Evolutionary conservation across 495 filamentous ascomycete species (phyloP), one percentile per base, ranked within the genome.

Genomic region (Aspergillus carlsbadensis): DNA sequence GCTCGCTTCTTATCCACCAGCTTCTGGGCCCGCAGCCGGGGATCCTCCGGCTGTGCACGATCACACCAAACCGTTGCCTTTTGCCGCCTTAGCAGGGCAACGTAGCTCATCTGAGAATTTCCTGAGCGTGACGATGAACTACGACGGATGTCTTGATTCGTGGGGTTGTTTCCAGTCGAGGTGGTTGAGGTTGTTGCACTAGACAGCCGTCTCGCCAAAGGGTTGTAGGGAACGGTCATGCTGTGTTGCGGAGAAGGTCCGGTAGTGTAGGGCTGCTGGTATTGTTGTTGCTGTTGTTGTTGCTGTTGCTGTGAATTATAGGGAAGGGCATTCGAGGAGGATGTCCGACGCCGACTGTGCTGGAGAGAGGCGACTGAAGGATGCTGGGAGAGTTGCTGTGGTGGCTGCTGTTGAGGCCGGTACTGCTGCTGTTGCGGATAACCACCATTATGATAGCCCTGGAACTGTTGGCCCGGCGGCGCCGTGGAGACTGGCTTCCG

Each of bases 41-140:
- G 89, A 72, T 99, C 95, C 71, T 98, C 91, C 47, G 87, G 83
- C 64, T 99, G 94, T 13, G 92, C 83, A 50, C 92, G 91, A 61
- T 98, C 95, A 71, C 93, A 97, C 94, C 94, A 99, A 7, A 99
- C 94, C 0, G 94, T 99, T 26, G 91, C 94, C 67, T 98, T 99
- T 66, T 99, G 94, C 62, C 90, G 90, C 44, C 94, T 84, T 77
- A 99, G 87, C 10, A 97, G 78, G 13, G 94, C 93, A 20, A 99
- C 94, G 70, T 99, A 99, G 59, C 88, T 84, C 26, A 84, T 78
- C 6, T 88, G 81, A 39, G 81, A 78, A 17, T 71, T 71, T 15
- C 76, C 70, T 7, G 78, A 78, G 39, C 81, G 81, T 54, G 83
- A 85, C 7, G 89, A 92, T 29, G 86, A 84, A 47, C 89, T 94